Evolutionary conservation across 2,329 filamentous ascomycete genomes (phyloP).

Genomic region (Emergomyces africanus): DNA sequence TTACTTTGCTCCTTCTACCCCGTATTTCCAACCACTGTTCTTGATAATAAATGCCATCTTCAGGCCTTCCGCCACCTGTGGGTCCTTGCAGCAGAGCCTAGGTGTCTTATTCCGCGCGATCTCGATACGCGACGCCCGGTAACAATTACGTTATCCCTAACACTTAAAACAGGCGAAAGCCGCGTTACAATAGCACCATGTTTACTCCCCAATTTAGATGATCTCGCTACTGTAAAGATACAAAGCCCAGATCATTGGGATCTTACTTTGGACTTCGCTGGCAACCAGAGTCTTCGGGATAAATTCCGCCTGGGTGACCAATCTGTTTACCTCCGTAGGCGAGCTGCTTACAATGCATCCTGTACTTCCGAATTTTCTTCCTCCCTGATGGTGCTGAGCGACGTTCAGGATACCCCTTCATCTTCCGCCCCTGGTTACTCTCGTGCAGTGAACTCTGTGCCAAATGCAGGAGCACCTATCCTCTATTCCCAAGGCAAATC

Average conservation of each 20-base stretch:
- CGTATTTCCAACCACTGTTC: conserved; percentile 73
- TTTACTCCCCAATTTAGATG: conserved; percentile 37
- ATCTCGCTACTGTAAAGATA: conserved; percentile 26
- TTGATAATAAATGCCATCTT: conserved; percentile 88
- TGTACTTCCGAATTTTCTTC: conserved; percentile 55
- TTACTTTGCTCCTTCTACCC: conserved; percentile 90
- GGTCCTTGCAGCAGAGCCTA: conserved; percentile 81
- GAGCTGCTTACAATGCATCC: conserved; percentile 50
- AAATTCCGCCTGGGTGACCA: conserved; percentile 55
- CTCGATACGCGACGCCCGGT: conserved; percentile 72
- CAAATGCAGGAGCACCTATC: neutral
- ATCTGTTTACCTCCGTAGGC: conserved; percentile 59
- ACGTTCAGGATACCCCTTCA: conserved; percentile 36
- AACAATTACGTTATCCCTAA: conserved; percentile 56
- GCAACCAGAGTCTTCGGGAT: conserved; percentile 47
- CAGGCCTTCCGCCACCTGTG: conserved; percentile 96
- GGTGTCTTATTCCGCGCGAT: conserved; percentile 80
- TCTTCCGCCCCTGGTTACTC: conserved; percentile 11
- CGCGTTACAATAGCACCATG: conserved; percentile 39
- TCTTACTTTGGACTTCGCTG: conserved; percentile 59
- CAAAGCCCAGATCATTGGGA: conserved; percentile 60
- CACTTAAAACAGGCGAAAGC: conserved; percentile 35
- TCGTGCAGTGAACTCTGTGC: neutral
- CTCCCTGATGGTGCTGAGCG: conserved; percentile 61
- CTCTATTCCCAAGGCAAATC: conserved; percentile 14